Evolutionary conservation across 2,329 filamentous ascomycete genomes (phyloP), one percentile per base, ranked within the genome.

Genomic region (Claviceps pazoutovae): DNA sequence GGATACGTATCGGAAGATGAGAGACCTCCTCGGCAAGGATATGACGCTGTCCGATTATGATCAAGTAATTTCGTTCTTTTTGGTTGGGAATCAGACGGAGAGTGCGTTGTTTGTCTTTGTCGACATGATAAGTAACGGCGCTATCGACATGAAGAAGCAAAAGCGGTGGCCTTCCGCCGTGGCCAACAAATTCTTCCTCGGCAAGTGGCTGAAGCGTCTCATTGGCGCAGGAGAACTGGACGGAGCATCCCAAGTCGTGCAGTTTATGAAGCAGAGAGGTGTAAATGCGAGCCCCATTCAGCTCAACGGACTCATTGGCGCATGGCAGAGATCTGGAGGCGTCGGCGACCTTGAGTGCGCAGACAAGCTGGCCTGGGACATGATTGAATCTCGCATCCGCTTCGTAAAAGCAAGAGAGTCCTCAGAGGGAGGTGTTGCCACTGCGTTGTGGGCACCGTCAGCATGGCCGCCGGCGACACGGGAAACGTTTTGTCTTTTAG

Each of bases 161-260:
- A 66, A 66, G 49, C 59, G 64, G 17, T 66, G 80, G 52, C 76
- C 77, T 1, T 68, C 70, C 1, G 66, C 71, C 8, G 66, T 80
- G 41, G 72, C 70, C 48, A 93, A 94, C 65, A 82, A 84, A 56
- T 91, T 88, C 66, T 87, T 95, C 66, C 85, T 89, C 57, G 86
- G 84, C 37, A 90, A 88, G 60, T 95, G 89, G 90, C 76, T 95
- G 61, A 91, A 91, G 66, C 81, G 85, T 48, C 77, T 94, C 8
- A 85, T 94, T 52, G 83, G 83, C 16, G 78, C 82, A 53, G 82
- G 81, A 2, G 78, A 88, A 56, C 68, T 86, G 14, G 78, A 85
- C 52, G 84, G 83, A 2, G 87, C 88, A 3, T 74, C 79, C 50
- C 78, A 80, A 54, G 86, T 94, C 8, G 71, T 93, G 30, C 76